Evolutionary conservation across 1,284 basidiomycete species (phyloP).

Genomic region (Cutaneotrichosporon arboriforme): DNA sequence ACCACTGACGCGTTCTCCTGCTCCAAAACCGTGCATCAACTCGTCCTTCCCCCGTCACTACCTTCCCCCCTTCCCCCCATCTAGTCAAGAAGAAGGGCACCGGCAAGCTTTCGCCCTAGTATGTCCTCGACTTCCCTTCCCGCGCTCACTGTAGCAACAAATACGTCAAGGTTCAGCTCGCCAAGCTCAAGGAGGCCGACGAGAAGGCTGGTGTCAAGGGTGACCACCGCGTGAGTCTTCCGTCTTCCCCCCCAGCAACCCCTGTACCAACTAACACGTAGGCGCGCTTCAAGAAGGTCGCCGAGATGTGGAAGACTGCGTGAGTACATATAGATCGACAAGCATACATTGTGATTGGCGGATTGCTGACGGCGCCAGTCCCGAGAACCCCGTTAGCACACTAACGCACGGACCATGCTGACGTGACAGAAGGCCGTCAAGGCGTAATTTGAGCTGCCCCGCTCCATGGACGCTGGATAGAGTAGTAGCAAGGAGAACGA

Average conservation of each 20-base stretch:
- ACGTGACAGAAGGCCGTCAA: background rate
- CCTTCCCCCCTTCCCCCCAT: background rate
- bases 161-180: constrained; percentile 48
- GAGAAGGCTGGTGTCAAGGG: constrained; percentile 42
- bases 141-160: constrained; percentile 31
- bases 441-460: background rate
- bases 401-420: background rate
- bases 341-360: too few relatives aligned
- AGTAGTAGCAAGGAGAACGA: too few relatives aligned
- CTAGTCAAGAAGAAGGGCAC: constrained; percentile 26
- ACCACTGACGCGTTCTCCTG: background rate
- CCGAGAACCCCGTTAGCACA: constrained; percentile 46
- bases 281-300: constrained; percentile 46
- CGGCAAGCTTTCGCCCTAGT: constrained; percentile 41
- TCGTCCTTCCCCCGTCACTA: background rate
- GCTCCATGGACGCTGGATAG: too few relatives aligned
- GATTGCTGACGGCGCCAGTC: constrained; percentile 17
- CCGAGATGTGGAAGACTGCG: constrained; percentile 40
- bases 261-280: constrained; percentile 11
- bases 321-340: constrained; percentile 20
- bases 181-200: constrained; percentile 45
- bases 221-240: constrained; percentile 43
- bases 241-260: too few relatives aligned
- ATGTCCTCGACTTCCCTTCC: constrained; percentile 18
- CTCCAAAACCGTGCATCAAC: background rate